Conservation (phyloP, 768 basidiomycete species). For the Collybiopsis confluens region DNA sequence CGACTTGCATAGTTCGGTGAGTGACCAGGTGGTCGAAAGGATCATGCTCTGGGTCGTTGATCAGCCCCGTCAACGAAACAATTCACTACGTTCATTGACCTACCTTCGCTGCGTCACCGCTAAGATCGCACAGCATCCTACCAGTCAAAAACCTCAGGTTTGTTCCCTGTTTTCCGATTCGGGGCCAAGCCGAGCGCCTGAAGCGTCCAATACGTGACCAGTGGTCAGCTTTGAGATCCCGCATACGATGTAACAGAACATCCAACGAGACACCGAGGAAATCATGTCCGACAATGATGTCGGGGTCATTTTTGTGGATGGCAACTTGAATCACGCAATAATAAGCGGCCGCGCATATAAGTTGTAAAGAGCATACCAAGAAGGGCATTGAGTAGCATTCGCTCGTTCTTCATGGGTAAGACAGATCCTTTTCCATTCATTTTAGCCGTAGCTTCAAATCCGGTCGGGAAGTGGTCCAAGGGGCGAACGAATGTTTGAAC, state of each 20-base stretch:
- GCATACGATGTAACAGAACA: slow-evolving; percentile 86
- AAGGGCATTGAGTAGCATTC: slow-evolving; percentile 77
- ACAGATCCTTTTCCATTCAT: slow-evolving; percentile 65
- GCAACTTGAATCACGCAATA: slow-evolving; percentile 40
- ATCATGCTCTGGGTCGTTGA: slow-evolving; percentile 76
- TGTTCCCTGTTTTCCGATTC: slow-evolving; percentile 74
- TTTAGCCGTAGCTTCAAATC: slow-evolving; percentile 71
- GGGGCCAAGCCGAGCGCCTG: slow-evolving; percentile 78
- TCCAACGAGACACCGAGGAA: slow-evolving; percentile 89
- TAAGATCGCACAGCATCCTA: slow-evolving; percentile 85
- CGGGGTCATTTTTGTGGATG: slow-evolving; percentile 86
- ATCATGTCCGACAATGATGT: slow-evolving; percentile 92
- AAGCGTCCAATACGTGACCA: slow-evolving; percentile 95
- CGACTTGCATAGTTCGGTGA: slow-evolving; percentile 94
- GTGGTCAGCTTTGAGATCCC: slow-evolving; percentile 84
- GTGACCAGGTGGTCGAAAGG: slow-evolving; percentile 94
- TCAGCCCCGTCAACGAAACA: background rate
- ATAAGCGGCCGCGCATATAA: background rate
- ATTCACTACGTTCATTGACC: slow-evolving; percentile 10
- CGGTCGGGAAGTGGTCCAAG: slow-evolving; percentile 78
- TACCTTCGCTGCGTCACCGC: slow-evolving; percentile 93
- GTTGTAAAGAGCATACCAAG: slow-evolving; percentile 47
- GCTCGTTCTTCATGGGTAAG: slow-evolving; percentile 74
- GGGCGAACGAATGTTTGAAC: slow-evolving; percentile 90
- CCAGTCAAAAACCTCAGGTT: slow-evolving; percentile 84